Conservation (phyloP, 1,139 yeast species). For the Lodderomyces jiufengensis region DNA sequence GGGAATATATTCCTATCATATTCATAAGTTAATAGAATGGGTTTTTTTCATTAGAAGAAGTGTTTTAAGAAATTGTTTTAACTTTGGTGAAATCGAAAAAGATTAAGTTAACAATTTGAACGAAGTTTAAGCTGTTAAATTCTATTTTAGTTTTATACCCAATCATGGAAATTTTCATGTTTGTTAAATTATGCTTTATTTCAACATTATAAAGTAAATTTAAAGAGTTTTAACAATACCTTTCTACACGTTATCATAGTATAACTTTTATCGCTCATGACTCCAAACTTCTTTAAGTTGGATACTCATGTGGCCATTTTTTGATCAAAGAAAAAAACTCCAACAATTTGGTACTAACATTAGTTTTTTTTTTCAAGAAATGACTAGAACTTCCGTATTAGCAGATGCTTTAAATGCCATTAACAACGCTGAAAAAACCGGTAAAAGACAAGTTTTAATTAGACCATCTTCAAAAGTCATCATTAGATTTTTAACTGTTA, state of each 20-base stretch:
- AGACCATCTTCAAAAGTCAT: conserved; percentile 99
- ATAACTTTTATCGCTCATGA: conserved; percentile 26
- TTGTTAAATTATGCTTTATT: conserved; percentile 4
- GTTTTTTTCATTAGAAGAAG: conserved; percentile 1
- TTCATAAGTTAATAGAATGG: too few relatives aligned
- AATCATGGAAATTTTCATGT: conserved; percentile 4
- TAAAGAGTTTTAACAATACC: conserved; percentile 30
- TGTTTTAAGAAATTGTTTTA: conserved; percentile 2
- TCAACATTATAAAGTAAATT: conserved; percentile 13
- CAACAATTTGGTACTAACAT: conserved; percentile 14
- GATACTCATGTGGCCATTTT: conserved; percentile 37
- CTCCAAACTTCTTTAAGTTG: conserved; percentile 22
- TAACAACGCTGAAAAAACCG: conserved; percentile 99
- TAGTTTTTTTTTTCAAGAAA: conserved; percentile 25
- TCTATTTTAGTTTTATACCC: too few relatives aligned
- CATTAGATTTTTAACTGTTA: conserved; percentile 92
- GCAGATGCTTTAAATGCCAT: conserved; percentile 98
- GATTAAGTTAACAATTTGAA: too few relatives aligned
- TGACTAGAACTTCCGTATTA: conserved; percentile 98
- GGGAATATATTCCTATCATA: too few relatives aligned
- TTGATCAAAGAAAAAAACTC: conserved; percentile 5
- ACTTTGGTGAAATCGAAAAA: not conserved
- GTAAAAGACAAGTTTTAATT: conserved; percentile 97
- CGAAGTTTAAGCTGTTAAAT: too few relatives aligned
- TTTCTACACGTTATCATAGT: conserved; percentile 10